Base-by-base conservation (phyloP, 306 rosid genomes). In the Spatholobus suberectus region DNA sequence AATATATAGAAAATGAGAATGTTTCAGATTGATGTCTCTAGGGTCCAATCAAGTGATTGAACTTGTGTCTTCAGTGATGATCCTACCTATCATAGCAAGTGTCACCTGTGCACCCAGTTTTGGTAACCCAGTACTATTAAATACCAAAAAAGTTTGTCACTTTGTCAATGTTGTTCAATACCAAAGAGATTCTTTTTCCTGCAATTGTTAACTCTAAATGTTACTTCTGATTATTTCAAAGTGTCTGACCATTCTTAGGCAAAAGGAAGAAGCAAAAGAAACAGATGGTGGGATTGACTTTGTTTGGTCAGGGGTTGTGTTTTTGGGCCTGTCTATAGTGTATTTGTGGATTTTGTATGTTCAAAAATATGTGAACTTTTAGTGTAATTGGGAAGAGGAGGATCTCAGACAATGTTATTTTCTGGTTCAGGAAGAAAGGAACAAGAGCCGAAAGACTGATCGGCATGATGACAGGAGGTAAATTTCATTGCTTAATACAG, bases 371-470 rank as follows among this genome's bases (percentile, higher is more conserved):
- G 8, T 34, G 23, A n/a, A 68, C 81, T 26, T 58, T 79, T 65
- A 37, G 11, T 79, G 70, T 78, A 37, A 46, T 75, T 80, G 61
- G 77, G 41, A 47, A 75, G 69, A 80, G 79, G 8, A 52, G 77
- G 38, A 38, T 78, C 84, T 88, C 78, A 85, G 38, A 54, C 32
- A 80, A 58, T 82, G 85, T 69, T 85, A 80, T 70, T 83, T 81
- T 71, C 77, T 85, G 81, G 78, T 81, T 84, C 97, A 96, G 99
- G 99, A 92, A 81, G 99, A 96, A 84, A 94, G 90, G 86, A 89
- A 83, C 94, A 94, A 88, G 86, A 75, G 84, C 66, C 90, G 92
- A 81, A 92, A 91, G 90, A 83, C 82, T 80, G 98, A 90, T 58
- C 91, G 92, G 24, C 49, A 70, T 68, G 98, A 96, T 75, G 98